A percentile compares a stretch with the other conserved stretches of the same genome.
Conservation (phyloP, 176 grass and related monocot species). For the Phoenix roebelenii region DNA sequence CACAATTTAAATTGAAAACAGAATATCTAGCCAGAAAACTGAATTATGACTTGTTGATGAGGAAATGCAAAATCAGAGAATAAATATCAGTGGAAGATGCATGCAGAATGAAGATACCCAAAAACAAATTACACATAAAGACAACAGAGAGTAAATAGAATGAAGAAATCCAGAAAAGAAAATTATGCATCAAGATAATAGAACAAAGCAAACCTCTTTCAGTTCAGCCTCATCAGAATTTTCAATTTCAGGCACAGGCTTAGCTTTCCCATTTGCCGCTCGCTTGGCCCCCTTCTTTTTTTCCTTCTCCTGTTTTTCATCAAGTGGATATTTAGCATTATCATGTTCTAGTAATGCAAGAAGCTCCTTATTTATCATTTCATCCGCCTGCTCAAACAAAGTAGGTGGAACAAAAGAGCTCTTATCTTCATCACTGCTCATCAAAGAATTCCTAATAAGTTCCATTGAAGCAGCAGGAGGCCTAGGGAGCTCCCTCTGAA, state of each 20-base stretch:
- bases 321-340: conserved; percentile 84
- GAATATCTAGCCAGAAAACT: background rate
- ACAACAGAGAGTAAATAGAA: too few species aligned
- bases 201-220: conserved; percentile 37
- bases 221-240: conserved; percentile 58
- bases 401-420: conserved; percentile 81
- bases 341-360: conserved; percentile 67
- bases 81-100: background rate
- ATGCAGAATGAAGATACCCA: too few species aligned
- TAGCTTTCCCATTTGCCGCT: conserved; percentile 24
- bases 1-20: too few species aligned
- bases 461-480: conserved; percentile 59
- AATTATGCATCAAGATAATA: conserved; percentile 1
- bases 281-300: conserved; percentile 60
- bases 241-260: conserved; percentile 59
- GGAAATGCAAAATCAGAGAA: too few species aligned
- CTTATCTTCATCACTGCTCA: conserved; percentile 63
- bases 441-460: conserved; percentile 56
- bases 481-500: conserved; percentile 82
- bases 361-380: conserved; percentile 67
- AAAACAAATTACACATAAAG: too few species aligned
- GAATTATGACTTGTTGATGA: too few species aligned
- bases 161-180: too few species aligned
- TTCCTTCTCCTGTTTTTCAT: conserved; percentile 49
- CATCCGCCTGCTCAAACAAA: conserved; percentile 75